These are phyloP conservation scores for Coemansia sp. DNA, from an alignment of 192 early-diverging fungal genomes.

Conservation along the genomic window DNA sequence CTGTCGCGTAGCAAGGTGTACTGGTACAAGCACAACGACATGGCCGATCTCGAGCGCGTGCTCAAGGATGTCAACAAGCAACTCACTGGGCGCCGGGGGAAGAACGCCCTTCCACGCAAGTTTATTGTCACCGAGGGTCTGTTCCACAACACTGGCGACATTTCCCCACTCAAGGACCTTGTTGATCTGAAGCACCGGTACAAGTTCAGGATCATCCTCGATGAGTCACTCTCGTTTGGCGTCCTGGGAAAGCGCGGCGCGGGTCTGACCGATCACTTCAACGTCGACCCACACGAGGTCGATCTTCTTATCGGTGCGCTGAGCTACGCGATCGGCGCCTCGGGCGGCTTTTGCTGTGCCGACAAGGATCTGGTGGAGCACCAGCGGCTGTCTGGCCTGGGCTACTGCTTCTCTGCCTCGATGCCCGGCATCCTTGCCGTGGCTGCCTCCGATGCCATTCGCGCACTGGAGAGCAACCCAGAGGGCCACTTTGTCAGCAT, in stretches of 20 bases:
- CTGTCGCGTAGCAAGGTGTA: slow-evolving; percentile 90
- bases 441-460: slow-evolving; percentile 82
- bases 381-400: slow-evolving; percentile 85
- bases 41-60: slow-evolving; percentile 90
- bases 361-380: slow-evolving; percentile 87
- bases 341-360: slow-evolving; percentile 94
- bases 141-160: slow-evolving; percentile 86
- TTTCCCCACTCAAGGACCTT: slow-evolving; percentile 79
- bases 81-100: slow-evolving; percentile 63
- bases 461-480: slow-evolving; percentile 37
- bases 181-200: slow-evolving; percentile 91
- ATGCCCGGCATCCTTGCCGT: slow-evolving; percentile 93
- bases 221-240: slow-evolving; percentile 92
- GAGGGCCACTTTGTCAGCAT: slow-evolving; percentile 58
- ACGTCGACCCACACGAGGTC: slow-evolving; percentile 72
- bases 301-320: slow-evolving; percentile 91
- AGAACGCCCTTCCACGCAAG: slow-evolving; percentile 80
- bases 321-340: slow-evolving; percentile 74
- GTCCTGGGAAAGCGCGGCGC: slow-evolving; percentile 84
- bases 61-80: slow-evolving; percentile 77
- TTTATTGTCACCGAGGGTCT: slow-evolving; percentile 96
- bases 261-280: slow-evolving; percentile 85
- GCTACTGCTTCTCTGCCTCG: slow-evolving; percentile 94
- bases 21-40: slow-evolving; percentile 97
- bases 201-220: slow-evolving; percentile 96